A percentile compares a stretch with the other conserved stretches of the same genome.
Conservation (phyloP, 2,329 filamentous ascomycete genomes). For the Penicillium sumatraense region DNA sequence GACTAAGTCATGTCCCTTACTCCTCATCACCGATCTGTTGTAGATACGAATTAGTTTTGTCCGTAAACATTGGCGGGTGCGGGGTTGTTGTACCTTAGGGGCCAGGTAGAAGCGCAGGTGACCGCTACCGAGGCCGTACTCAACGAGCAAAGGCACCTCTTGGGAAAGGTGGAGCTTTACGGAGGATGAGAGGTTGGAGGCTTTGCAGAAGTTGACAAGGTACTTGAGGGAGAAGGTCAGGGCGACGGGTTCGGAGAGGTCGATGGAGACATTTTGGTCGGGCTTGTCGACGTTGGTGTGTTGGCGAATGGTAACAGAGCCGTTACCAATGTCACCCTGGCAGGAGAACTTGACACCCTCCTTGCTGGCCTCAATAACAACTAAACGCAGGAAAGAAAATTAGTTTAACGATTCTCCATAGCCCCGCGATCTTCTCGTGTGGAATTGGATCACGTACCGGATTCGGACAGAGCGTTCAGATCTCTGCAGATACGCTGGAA, state of each 20-base stretch:
- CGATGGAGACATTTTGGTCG: conserved; percentile 81
- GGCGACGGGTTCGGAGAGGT: conserved; percentile 87
- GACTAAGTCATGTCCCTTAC: conserved; percentile 35
- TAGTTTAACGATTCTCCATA: not conserved
- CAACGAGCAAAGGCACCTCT: conserved; percentile 93
- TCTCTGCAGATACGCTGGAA: conserved; percentile 96
- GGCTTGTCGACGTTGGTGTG: conserved; percentile 90
- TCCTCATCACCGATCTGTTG: conserved; percentile 69
- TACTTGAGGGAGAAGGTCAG: conserved; percentile 99
- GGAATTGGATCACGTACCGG: conserved; percentile 68
- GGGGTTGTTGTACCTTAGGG: conserved; percentile 76
- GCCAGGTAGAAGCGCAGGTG: conserved; percentile 97
- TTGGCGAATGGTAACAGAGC: conserved; percentile 86
- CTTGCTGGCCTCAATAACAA: conserved; percentile 94
- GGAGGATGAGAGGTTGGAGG: conserved; percentile 75
- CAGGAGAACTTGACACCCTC: conserved; percentile 96
- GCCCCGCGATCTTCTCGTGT: not conserved
- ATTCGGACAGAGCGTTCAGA: conserved; percentile 89
- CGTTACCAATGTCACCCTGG: conserved; percentile 93
- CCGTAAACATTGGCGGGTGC: not conserved
- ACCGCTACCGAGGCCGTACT: conserved; percentile 83
- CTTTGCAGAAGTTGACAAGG: conserved; percentile 99
- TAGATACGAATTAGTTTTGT: conserved; percentile 38
- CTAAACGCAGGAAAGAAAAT: conserved; percentile 52
- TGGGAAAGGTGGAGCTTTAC: conserved; percentile 95